Evolutionary conservation across 495 filamentous ascomycete genomes (phyloP).

Genomic region (Podospora tetraspora): DNA sequence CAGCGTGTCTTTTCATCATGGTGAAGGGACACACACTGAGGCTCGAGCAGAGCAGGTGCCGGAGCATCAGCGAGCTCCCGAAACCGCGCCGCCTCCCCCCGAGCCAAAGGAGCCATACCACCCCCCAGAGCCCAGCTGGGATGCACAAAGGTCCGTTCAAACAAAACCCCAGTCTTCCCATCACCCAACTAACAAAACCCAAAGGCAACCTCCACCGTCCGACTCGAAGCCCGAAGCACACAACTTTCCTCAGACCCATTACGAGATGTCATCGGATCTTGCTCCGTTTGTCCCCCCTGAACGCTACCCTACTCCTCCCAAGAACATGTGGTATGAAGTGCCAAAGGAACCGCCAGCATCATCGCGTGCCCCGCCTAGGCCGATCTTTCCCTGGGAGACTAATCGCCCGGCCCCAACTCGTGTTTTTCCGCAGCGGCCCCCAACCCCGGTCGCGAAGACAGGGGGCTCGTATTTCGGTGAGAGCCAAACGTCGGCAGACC

Average conservation of each 20-base stretch:
- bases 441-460: constrained; percentile 12
- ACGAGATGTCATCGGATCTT: constrained; percentile 68
- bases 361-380: constrained; percentile 50
- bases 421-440: constrained; percentile 57
- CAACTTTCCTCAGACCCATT: constrained; percentile 66
- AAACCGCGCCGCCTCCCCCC: constrained; percentile 17
- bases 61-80: constrained; percentile 23
- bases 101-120: constrained; percentile 30
- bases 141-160: constrained; percentile 37
- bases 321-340: constrained; percentile 77
- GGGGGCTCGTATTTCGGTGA: constrained; percentile 16
- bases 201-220: constrained; percentile 66
- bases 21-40: constrained; percentile 35
- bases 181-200: constrained; percentile 5
- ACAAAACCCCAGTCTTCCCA: background rate
- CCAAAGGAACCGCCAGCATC: constrained; percentile 56
- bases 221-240: constrained; percentile 72
- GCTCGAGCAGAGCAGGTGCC: constrained; percentile 39
- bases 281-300: constrained; percentile 67
- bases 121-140: constrained; percentile 31
- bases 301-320: constrained; percentile 75
- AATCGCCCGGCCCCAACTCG: constrained; percentile 61
- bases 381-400: constrained; percentile 84
- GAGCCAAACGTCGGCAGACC: constrained; percentile 21
- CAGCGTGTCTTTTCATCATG: constrained; percentile 29